These are phyloP conservation scores for Phytophthora rubi DNA, from an alignment of 352 stramenopile genomes.

Conservation along the genomic window DNA sequence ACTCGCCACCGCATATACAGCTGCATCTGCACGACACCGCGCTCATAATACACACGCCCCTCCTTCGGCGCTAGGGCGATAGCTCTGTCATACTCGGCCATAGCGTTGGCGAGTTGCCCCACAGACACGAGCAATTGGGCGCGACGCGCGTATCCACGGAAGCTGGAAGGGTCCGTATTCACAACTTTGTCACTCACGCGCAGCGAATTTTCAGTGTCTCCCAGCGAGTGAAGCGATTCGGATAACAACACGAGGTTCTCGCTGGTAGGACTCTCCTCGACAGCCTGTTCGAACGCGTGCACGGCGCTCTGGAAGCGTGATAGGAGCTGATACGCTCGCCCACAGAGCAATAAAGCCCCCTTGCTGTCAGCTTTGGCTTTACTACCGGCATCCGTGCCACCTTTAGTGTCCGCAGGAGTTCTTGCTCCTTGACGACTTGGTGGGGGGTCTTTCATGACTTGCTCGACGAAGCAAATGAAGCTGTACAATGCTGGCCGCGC, in stretches of 20 bases:
- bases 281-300: slow-evolving; percentile 65
- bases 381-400: neutral
- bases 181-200: slow-evolving; percentile 79
- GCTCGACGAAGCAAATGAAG: slow-evolving; percentile 78
- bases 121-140: slow-evolving; percentile 69
- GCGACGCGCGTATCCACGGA: slow-evolving; percentile 68
- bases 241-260: slow-evolving; percentile 84
- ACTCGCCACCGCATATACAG: slow-evolving; percentile 69
- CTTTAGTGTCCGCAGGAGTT: neutral
- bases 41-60: slow-evolving; percentile 71
- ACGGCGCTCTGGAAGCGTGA: slow-evolving; percentile 72
- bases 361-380: slow-evolving; percentile 40
- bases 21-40: slow-evolving; percentile 75
- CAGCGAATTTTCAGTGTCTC: slow-evolving; percentile 81
- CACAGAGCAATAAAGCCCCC: slow-evolving; percentile 56
- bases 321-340: slow-evolving; percentile 73
- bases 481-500: slow-evolving; percentile 69
- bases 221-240: slow-evolving; percentile 80
- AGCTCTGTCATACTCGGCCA: slow-evolving; percentile 74
- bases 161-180: slow-evolving; percentile 58
- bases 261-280: slow-evolving; percentile 61
- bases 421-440: neutral
- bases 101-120: slow-evolving; percentile 49
- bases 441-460: slow-evolving; percentile 24
- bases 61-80: slow-evolving; percentile 66